These are phyloP conservation scores for Sutorius australiensis DNA, from an alignment of 768 basidiomycete species.

Conservation along the genomic window DNA sequence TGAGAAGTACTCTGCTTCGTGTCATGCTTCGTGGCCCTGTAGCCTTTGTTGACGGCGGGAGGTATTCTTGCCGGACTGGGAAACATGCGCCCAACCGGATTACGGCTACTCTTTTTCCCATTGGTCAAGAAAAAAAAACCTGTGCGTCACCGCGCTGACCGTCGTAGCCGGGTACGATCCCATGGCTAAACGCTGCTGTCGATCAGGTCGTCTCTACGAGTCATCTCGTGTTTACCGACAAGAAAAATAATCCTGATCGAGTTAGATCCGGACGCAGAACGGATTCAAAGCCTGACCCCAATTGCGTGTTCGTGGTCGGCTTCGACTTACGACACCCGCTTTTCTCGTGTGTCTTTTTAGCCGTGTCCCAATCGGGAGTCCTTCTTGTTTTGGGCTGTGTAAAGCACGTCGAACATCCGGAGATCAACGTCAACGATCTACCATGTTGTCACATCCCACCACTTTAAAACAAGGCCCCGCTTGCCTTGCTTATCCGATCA, in stretches of 20 bases:
- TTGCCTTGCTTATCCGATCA: slow-evolving; percentile 26
- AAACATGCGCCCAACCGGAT: slow-evolving; percentile 20
- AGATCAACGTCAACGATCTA: slow-evolving; percentile 29
- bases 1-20: slow-evolving; percentile 11
- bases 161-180: neutral
- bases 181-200: too few relatives aligned
- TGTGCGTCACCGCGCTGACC: neutral
- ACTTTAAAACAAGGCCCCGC: slow-evolving; percentile 15
- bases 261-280: slow-evolving; percentile 15
- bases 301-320: slow-evolving; percentile 20
- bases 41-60: slow-evolving; percentile 8
- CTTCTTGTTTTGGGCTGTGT: slow-evolving; percentile 22
- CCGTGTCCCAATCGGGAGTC: slow-evolving; percentile 16
- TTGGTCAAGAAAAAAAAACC: neutral
- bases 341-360: slow-evolving; percentile 35
- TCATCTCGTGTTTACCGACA: neutral
- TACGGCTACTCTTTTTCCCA: slow-evolving; percentile 17
- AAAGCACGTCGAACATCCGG: slow-evolving; percentile 25
- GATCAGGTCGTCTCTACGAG: neutral
- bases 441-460: slow-evolving; percentile 15
- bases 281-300: slow-evolving; percentile 23
- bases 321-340: slow-evolving; percentile 37
- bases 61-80: slow-evolving; percentile 17
- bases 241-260: slow-evolving; percentile 3
- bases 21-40: slow-evolving; percentile 14